Evolutionary conservation across 2,329 filamentous ascomycete species (phyloP), one percentile per base, ranked within the genome.

Genomic region (Fusarium phyllophilum): DNA sequence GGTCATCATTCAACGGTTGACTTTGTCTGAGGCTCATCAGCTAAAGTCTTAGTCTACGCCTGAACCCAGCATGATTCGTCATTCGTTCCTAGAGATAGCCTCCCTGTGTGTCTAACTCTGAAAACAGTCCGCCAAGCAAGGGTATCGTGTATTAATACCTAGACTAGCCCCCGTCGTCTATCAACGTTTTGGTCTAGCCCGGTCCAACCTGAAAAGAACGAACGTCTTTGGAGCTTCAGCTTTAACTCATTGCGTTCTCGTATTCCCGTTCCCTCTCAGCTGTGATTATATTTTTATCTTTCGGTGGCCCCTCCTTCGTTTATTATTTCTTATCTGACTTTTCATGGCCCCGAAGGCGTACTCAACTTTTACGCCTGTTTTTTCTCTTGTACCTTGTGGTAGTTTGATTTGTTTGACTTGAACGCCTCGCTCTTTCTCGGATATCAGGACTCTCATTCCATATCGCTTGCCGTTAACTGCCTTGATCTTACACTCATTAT

Each of bases 241-340:
- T 66, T 70, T 62, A 65, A 66, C 66, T 75, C 62, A 73, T 75
- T 74, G 62, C 60, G n/a, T 60, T 57, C 72, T 75, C 72, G 72
- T 74, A 74, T 74, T 74, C 55, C 34, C 33, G 31, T 41, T 55
- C n/a, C 44, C 29, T 56, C 41, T 57, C 36, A 60, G 56, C 56
- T 51, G 56, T 49, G 33, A 58, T 31, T 51, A 20, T 51, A 38
- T 51, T 58, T 51, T 58, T 60, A 60, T 60, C 46, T 42, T 69
- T 48, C 26, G 9, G 55, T 54, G 48, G 34, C n/a, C 56, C 60
- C 51, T 59, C 14, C 36, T 36, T 57, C 46, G 29, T 22, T 57
- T 31, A 15, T 48, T 36, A 31, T 65, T 52, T 34, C 39, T 68
- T 46, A 51, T 55, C 52, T 54, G 42, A 31, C 34, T 55, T 62